These are phyloP conservation scores for Holtermanniella nyarrowii DNA, from an alignment of 768 basidiomycete genomes.

Conservation along the genomic window DNA sequence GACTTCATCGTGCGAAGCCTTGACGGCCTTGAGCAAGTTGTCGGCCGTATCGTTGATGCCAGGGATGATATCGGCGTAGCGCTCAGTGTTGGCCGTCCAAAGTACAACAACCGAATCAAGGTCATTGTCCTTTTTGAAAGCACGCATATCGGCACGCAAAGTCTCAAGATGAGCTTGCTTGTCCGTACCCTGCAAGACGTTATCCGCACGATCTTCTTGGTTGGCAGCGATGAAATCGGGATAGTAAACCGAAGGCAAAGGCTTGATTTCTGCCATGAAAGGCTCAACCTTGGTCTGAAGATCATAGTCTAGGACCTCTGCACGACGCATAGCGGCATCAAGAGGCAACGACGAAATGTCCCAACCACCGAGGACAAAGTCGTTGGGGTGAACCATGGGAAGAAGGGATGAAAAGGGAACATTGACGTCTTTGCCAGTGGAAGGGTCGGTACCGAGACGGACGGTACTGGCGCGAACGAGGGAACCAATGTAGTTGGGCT, in stretches of 20 bases:
- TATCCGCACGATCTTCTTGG: conserved; percentile 92
- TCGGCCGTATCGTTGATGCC: conserved; percentile 93
- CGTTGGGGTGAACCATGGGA: conserved; percentile 97
- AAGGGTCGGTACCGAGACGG: conserved; percentile 70
- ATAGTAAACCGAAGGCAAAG: conserved; percentile 88
- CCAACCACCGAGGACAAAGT: conserved; percentile 96
- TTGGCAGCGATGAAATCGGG: conserved; percentile 97
- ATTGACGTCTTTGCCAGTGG: conserved; percentile 76
- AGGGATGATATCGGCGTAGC: conserved; percentile 85
- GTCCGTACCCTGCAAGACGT: conserved; percentile 70
- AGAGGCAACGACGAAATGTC: conserved; percentile 79
- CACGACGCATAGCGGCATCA: conserved; percentile 87
- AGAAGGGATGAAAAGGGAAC: conserved; percentile 86
- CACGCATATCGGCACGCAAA: conserved; percentile 83
- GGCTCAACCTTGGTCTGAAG: conserved; percentile 90
- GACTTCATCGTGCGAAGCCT: conserved; percentile 78
- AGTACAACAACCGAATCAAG: conserved; percentile 87
- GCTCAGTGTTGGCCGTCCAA: conserved; percentile 98
- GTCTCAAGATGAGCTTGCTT: conserved; percentile 87
- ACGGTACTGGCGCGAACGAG: conserved; percentile 92
- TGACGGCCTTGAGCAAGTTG: conserved; percentile 71
- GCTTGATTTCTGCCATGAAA: conserved; percentile 66
- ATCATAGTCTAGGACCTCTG: conserved; percentile 89
- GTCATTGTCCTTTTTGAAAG: conserved; percentile 71
- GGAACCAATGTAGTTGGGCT: conserved; percentile 96